Percentiles rank a stretch among this genome's conserved stretches.
Conservation (phyloP, 2,329 filamentous ascomycete species). For the Aspergillus pseudoterreus region DNA sequence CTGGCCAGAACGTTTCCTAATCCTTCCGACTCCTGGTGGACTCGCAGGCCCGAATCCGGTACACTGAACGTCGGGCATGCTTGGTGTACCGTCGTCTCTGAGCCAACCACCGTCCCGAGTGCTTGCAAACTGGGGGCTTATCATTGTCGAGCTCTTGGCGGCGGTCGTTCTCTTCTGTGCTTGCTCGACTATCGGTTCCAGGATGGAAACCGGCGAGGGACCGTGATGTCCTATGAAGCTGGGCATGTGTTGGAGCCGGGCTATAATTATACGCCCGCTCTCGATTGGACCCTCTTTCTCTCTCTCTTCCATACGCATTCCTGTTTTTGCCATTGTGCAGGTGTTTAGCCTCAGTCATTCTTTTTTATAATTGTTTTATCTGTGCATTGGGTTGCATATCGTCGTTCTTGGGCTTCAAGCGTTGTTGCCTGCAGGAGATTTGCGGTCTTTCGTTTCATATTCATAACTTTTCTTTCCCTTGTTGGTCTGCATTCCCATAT, state of each 20-base stretch:
- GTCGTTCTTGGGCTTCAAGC: neutral
- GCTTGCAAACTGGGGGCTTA: neutral
- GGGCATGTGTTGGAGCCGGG: neutral
- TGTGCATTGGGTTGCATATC: neutral
- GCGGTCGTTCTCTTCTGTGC: neutral
- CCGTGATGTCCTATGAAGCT: neutral
- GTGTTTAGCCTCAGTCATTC: neutral
- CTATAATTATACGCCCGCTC: neutral
- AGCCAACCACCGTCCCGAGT: constrained; percentile 11
- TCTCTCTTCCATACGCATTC: neutral
- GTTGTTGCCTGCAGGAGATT: constrained; percentile 2
- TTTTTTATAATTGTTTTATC: neutral
- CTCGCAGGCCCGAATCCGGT: constrained; percentile 3
- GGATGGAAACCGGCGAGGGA: neutral
- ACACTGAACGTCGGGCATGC: constrained; percentile 7
- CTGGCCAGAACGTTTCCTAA: constrained; percentile 6
- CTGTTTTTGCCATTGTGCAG: neutral
- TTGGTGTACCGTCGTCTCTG: constrained; percentile 1
- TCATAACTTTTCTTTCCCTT: neutral
- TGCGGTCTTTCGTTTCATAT: neutral
- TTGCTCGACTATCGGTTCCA: neutral
- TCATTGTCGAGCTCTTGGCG: neutral
- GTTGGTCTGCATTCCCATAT: neutral
- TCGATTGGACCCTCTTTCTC: neutral
- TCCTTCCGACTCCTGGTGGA: constrained; percentile 6